Evolutionary conservation across 257 asterid species (phyloP), one percentile per base, ranked within the genome.

Genomic region (Plantago ovata): DNA sequence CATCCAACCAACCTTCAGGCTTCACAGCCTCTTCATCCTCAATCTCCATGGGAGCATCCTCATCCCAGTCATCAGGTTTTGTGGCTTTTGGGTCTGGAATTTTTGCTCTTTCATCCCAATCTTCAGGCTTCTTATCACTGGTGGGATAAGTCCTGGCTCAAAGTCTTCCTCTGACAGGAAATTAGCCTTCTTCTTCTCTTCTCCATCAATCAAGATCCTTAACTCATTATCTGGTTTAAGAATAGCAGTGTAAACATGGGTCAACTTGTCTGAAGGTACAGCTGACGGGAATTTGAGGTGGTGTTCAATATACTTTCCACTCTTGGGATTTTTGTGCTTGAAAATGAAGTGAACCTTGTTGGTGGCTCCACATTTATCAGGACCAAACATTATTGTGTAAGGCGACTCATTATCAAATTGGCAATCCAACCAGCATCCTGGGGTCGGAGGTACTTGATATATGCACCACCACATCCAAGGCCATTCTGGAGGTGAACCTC

Each of bases 1-100:
- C 97, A 78, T 88, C 97, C 74, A 93, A 80, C 98, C 98, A 93
- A 10, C 98, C 97, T 64, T 84, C 94, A 6, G 98, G 98, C 69
- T 93, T 93, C 68, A 44, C 91, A 21, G 97, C 95, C 6, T 86
- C 98, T 69, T 77, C 89, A 56, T 93, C 97, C 53, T 68, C 89
- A 19, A 93, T 86, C 60, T 93, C 99, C 74, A 86, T 56, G 10
- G 97, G 96, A 57, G 95, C 97, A 59, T 78, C 83, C 80, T 93
- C 99, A 61, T 93, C 99, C 99, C 99, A 93, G 55, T 89, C 99
- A 19, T 82, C 95, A 0, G 99, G 97, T 61, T 93, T 93, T 58
- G 76, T 79, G 21, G 96, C 97, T 3, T 82, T 94, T 39, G 95
- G 89, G 67, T 93, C 99, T 6, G 99, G 96, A 56, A 93, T 93